A percentile compares a stretch with the other conserved stretches of the same genome.
phyloP scores from a whole-genome alignment of 345 rosid genomes.

The Noccaea bulbosa region DNA sequence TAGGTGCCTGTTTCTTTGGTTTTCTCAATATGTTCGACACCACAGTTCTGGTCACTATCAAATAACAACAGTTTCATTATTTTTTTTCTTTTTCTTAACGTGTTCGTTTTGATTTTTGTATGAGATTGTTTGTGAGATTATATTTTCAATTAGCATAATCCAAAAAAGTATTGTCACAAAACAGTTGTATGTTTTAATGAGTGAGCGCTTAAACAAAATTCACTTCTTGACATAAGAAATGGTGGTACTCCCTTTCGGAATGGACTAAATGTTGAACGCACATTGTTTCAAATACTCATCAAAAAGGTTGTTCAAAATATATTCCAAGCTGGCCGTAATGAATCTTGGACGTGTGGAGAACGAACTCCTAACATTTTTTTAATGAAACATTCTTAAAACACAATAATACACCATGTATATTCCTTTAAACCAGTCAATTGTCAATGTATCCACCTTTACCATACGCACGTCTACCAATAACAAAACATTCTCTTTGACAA shows the following conservation, averaged over 20 bases:
- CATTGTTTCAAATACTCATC: background rate
- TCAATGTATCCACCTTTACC: background rate
- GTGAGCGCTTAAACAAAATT: background rate
- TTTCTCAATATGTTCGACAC: conserved; percentile 3
- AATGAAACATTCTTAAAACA: background rate
- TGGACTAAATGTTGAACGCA: background rate
- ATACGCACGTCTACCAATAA: conserved; percentile 17
- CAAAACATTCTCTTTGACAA: conserved; percentile 24
- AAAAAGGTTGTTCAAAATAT: background rate
- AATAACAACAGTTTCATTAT: conserved; percentile 7
- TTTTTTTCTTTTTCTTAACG: background rate
- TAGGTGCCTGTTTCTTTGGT: conserved; percentile 7
- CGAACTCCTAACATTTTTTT: background rate
- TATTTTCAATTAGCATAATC: too few species aligned
- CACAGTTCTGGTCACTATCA: conserved; percentile 19
- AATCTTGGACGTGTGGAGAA: conserved; percentile 29
- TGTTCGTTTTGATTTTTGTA: background rate
- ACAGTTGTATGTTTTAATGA: background rate
- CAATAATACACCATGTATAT: background rate
- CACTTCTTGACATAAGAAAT: background rate
- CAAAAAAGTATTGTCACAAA: background rate
- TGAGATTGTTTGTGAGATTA: background rate
- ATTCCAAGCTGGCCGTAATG: conserved; percentile 25
- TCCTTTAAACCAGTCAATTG: background rate
- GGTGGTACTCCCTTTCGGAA: background rate